These are phyloP conservation scores for Zoysia pacifica DNA, from an alignment of 176 grass and related monocot species.

Conservation along the genomic window DNA sequence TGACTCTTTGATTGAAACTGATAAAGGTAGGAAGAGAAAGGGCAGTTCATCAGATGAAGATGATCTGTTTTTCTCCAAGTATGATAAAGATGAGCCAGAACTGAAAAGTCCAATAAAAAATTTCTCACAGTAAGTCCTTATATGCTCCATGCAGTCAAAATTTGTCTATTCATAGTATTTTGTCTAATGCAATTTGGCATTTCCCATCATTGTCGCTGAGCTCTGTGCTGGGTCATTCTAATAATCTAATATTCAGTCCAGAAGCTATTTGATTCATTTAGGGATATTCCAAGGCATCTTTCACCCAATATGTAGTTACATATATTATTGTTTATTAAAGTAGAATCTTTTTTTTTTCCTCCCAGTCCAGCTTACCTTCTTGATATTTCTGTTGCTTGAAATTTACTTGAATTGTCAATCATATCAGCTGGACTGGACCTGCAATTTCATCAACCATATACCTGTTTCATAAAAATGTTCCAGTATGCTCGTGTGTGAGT, in stretches of 20 bases:
- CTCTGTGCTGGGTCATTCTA: neutral
- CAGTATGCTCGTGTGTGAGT: neutral
- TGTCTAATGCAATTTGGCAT: constrained; percentile 24
- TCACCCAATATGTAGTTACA: neutral
- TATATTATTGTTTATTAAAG: neutral
- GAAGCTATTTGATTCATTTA: constrained; percentile 38
- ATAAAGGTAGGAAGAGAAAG: constrained; percentile 50
- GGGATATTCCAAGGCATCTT: constrained; percentile 18
- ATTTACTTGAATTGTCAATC: neutral
- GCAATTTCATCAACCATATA: neutral
- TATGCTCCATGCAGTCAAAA: constrained; percentile 16
- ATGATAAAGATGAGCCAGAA: constrained; percentile 84
- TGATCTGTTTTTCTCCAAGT: constrained; percentile 79
- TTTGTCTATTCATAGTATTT: constrained; percentile 32
- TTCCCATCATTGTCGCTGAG: neutral
- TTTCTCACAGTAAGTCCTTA: constrained; percentile 71
- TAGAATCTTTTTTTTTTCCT: neutral
- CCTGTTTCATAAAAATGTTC: neutral
- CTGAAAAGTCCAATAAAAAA: constrained; percentile 83
- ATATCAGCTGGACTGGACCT: constrained; percentile 1
- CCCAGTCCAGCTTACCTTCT: neutral
- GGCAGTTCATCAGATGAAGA: constrained; percentile 76
- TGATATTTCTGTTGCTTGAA: neutral
- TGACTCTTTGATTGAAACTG: constrained; percentile 50
- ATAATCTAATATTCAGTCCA: neutral